These are phyloP conservation scores for Brasilioporus rufonigricans DNA, from an alignment of 768 basidiomycete species.

Conservation along the genomic window DNA sequence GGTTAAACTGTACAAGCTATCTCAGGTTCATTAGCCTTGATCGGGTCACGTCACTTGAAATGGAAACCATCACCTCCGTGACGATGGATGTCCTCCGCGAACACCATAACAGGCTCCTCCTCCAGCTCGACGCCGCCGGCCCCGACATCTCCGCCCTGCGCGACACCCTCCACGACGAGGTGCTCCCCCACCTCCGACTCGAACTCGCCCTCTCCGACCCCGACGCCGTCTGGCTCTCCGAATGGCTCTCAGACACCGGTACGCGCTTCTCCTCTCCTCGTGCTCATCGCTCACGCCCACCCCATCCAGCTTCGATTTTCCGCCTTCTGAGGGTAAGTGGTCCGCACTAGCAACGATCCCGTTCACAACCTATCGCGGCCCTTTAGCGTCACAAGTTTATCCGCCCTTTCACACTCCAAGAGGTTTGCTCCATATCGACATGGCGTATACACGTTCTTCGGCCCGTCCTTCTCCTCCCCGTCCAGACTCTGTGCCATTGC, in stretches of 20 bases:
- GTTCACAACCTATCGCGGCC: not conserved
- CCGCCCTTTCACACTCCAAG: constrained; percentile 58
- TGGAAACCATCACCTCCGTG: too few species aligned
- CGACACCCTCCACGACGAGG: constrained; percentile 48
- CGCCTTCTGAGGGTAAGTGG: constrained; percentile 58
- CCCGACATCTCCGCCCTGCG: constrained; percentile 48
- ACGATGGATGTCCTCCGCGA: constrained; percentile 33
- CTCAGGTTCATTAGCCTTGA: too few species aligned
- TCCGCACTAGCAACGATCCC: not conserved
- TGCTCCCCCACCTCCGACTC: constrained; percentile 58
- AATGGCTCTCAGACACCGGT: constrained; percentile 70
- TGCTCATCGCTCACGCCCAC: not conserved
- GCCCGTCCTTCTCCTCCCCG: constrained; percentile 36
- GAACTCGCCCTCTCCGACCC: constrained; percentile 52
- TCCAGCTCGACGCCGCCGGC: constrained; percentile 50
- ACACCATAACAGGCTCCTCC: constrained; percentile 47
- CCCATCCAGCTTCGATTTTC: constrained; percentile 47
- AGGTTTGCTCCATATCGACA: constrained; percentile 49
- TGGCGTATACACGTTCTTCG: constrained; percentile 49
- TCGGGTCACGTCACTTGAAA: too few species aligned
- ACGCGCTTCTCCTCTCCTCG: constrained; percentile 25
- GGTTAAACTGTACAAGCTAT: not conserved
- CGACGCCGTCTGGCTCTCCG: constrained; percentile 49
- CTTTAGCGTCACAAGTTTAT: constrained; percentile 70
- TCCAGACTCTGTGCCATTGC: constrained; percentile 41